Evolutionary conservation across 106 monocot species (phyloP), one percentile per base, ranked within the genome.

Genomic region (Dioscorea zingiberensis): DNA sequence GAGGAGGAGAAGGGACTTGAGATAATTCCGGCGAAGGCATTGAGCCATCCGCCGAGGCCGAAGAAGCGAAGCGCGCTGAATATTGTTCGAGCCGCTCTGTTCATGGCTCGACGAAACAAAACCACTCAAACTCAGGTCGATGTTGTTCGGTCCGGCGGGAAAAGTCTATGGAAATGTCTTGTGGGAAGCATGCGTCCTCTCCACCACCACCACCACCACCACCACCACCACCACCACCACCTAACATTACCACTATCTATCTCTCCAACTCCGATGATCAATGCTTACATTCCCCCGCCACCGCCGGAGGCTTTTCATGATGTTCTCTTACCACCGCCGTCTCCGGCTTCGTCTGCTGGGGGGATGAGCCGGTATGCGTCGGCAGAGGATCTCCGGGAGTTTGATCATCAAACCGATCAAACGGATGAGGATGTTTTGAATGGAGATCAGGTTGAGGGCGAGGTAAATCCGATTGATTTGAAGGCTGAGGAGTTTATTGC

Each of bases 401-500:
- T 54, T 27, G 67, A 67, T n/a, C n/a, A n/a, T 24, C 13, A 32
- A 16, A 19, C n/a, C 14, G 48, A 27, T 13, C 53, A 54, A 14
- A 13, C 13, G 14, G 54, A 67, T 16, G 54, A 54, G 7, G 26
- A n/a, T n/a, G n/a, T n/a, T n/a, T 17, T n/a, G 49, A 19, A 11
- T 6, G 27, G 12, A 2, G 54, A 48, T 19, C 11, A 13, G 7
- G 49, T 25, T 7, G 49, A 30, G 10, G 54, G 53, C 6, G 13
- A 15, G 18, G 53, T 54, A 8, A 53, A 67, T 47, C 17, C 21
- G 25, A 67, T 67, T 27, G 67, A 67, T 29, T 13, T 67, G 54
- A 47, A 54, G 27, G 67, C 67, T 2, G 67, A 67, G 67, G 54
- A 67, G 26, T 67, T 67, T 27, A 67, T 67, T 54, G 27, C 27